phyloP scores from a whole-genome alignment of 768 basidiomycete genomes.

The Kwoniella sp. region DNA sequence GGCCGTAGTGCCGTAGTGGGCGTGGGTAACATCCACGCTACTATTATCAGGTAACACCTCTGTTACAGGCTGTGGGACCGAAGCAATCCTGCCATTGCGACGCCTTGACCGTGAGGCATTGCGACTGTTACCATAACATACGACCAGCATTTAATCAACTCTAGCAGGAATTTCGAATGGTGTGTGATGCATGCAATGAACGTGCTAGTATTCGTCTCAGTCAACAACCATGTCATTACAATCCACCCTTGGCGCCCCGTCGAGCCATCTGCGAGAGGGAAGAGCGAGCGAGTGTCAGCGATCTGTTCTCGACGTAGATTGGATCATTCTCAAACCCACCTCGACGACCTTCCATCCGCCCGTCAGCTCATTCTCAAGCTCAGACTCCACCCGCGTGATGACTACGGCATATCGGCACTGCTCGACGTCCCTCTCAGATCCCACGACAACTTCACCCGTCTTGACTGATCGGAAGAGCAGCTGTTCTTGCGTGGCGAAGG shows the following conservation, averaged over 20 bases:
- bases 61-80: too few species aligned
- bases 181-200: constrained; percentile 25
- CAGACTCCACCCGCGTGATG: constrained; percentile 81
- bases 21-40: too few species aligned
- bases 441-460: constrained; percentile 81
- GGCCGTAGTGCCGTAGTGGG: too few species aligned
- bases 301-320: background rate
- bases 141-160: too few species aligned
- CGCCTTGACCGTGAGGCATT: too few species aligned
- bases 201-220: background rate
- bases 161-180: too few species aligned
- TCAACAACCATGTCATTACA: constrained; percentile 12
- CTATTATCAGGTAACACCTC: too few species aligned
- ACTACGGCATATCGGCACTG: constrained; percentile 92
- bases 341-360: constrained; percentile 98
- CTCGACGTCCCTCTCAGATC: constrained; percentile 86
- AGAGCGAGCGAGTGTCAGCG: background rate
- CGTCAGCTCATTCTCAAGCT: constrained; percentile 87
- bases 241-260: constrained; percentile 23
- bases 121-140: too few species aligned
- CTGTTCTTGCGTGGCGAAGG: constrained; percentile 92
- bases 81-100: too few species aligned
- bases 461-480: constrained; percentile 86
- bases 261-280: constrained; percentile 22
- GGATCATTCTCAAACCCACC: constrained; percentile 60